These are phyloP conservation scores for Xanthoconium stramineum DNA, from an alignment of 768 basidiomycete species.

Conservation along the genomic window DNA sequence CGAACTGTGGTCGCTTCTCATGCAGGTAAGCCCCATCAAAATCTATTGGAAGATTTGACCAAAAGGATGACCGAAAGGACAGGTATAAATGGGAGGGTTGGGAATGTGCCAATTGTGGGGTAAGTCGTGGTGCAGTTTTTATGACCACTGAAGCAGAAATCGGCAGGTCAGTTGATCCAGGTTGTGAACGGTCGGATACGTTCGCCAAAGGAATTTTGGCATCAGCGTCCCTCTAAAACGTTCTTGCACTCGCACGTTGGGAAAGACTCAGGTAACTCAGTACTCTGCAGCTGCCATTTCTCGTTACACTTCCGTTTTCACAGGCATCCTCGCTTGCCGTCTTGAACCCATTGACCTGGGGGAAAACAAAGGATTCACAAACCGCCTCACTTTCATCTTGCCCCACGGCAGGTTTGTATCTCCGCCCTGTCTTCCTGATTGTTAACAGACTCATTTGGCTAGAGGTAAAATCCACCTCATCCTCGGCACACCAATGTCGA, in stretches of 20 bases:
- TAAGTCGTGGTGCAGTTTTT: constrained; percentile 26
- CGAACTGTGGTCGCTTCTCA: constrained; percentile 65
- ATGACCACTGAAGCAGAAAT: neutral
- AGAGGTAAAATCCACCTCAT: constrained; percentile 65
- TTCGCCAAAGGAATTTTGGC: constrained; percentile 38
- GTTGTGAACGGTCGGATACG: constrained; percentile 22
- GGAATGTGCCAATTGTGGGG: constrained; percentile 64
- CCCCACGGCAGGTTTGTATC: constrained; percentile 43
- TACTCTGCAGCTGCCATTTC: neutral
- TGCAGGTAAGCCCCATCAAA: constrained; percentile 49
- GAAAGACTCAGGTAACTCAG: constrained; percentile 27
- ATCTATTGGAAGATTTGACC: neutral
- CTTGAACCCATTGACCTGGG: constrained; percentile 22
- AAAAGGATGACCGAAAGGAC: constrained; percentile 2
- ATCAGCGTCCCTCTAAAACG: constrained; percentile 23
- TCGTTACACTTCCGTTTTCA: neutral
- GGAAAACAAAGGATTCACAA: constrained; percentile 20
- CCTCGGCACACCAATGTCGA: constrained; percentile 35
- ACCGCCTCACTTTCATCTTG: constrained; percentile 48
- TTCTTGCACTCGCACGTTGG: constrained; percentile 29
- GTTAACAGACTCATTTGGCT: neutral
- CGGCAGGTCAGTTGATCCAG: constrained; percentile 12
- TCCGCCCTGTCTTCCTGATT: neutral
- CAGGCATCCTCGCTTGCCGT: constrained; percentile 20
- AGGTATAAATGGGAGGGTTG: constrained; percentile 76